Evolutionary conservation across 768 basidiomycete species (phyloP).

Genomic region (Gloeopeniophorella convolvens): DNA sequence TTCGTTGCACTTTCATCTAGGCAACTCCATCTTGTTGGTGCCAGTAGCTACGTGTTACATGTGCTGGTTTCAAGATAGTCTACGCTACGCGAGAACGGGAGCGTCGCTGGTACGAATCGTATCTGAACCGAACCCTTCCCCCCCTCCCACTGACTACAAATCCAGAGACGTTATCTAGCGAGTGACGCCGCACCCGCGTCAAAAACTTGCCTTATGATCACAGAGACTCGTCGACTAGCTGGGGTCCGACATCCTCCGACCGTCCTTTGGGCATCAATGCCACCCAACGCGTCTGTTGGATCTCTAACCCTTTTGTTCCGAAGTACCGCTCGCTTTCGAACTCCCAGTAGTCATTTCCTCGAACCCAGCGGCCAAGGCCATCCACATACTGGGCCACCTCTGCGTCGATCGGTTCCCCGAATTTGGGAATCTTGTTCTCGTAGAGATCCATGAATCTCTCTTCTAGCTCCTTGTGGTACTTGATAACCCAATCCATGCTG

Average conservation of each 20-base stretch:
- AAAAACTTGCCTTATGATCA: too few relatives aligned
- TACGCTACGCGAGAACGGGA: too few relatives aligned
- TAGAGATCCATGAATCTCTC: conserved; percentile 26
- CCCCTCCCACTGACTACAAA: too few relatives aligned
- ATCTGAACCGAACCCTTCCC: too few relatives aligned
- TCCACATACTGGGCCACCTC: conserved; percentile 25
- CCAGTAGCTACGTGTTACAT: too few relatives aligned
- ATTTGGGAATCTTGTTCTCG: conserved; percentile 26
- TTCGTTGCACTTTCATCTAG: too few relatives aligned
- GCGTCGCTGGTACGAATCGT: too few relatives aligned
- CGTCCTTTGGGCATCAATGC: conserved; percentile 13
- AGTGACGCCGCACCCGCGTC: too few relatives aligned
- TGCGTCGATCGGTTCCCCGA: conserved; percentile 24
- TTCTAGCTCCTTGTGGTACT: conserved; percentile 25
- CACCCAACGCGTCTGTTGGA: conserved; percentile 23
- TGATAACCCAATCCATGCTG: conserved; percentile 28
- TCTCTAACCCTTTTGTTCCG: conserved; percentile 24
- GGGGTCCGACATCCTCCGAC: neutral
- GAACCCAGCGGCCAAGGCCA: conserved; percentile 25
- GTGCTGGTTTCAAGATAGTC: too few relatives aligned
- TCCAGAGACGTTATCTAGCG: too few relatives aligned
- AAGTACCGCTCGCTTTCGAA: conserved; percentile 31
- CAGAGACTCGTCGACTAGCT: conserved; percentile 1
- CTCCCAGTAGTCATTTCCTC: conserved; percentile 26
- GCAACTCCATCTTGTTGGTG: too few relatives aligned